These are phyloP conservation scores for Geotrichum citri-aurantii DNA, from an alignment of 1,139 yeast species.

Conservation along the genomic window DNA sequence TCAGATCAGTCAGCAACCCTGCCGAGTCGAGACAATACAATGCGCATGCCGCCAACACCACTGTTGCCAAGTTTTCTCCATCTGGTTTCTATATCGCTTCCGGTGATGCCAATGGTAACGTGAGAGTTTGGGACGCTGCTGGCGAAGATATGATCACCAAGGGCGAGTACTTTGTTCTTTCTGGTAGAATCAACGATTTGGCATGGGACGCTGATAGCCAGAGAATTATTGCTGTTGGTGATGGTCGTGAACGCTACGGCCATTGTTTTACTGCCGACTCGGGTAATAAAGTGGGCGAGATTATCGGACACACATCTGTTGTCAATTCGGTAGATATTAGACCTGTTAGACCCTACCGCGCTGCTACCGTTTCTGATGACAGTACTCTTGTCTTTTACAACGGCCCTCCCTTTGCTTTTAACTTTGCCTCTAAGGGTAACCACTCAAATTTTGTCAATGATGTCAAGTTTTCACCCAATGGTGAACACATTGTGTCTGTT, in stretches of 20 bases:
- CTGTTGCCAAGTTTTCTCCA: slow-evolving; percentile 83
- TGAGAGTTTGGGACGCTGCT: slow-evolving; percentile 78
- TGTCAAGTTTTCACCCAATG: slow-evolving; percentile 74
- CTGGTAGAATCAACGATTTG: slow-evolving; percentile 76
- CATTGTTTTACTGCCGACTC: slow-evolving; percentile 91
- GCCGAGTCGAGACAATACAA: slow-evolving; percentile 55
- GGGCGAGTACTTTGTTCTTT: slow-evolving; percentile 74
- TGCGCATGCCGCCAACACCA: slow-evolving; percentile 63
- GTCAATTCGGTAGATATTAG: slow-evolving; percentile 81
- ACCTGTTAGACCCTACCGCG: slow-evolving; percentile 87
- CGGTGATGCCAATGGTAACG: slow-evolving; percentile 84
- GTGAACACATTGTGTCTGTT: slow-evolving; percentile 62
- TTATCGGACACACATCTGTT: slow-evolving; percentile 85
- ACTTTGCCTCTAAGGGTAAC: slow-evolving; percentile 61
- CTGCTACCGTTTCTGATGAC: slow-evolving; percentile 91
- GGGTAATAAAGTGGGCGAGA: slow-evolving; percentile 93
- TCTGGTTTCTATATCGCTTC: slow-evolving; percentile 87
- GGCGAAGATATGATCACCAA: slow-evolving; percentile 60
- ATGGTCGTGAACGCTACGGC: slow-evolving; percentile 87
- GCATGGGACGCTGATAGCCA: slow-evolving; percentile 91
- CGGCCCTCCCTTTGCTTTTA: slow-evolving; percentile 93
- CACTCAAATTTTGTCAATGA: slow-evolving; percentile 78
- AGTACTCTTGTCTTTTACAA: slow-evolving; percentile 74
- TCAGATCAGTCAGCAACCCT: slow-evolving; percentile 58
- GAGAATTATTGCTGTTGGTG: slow-evolving; percentile 89